These are phyloP conservation scores for Meira nashicola DNA, from an alignment of 1,284 basidiomycete species.

Conservation along the genomic window DNA sequence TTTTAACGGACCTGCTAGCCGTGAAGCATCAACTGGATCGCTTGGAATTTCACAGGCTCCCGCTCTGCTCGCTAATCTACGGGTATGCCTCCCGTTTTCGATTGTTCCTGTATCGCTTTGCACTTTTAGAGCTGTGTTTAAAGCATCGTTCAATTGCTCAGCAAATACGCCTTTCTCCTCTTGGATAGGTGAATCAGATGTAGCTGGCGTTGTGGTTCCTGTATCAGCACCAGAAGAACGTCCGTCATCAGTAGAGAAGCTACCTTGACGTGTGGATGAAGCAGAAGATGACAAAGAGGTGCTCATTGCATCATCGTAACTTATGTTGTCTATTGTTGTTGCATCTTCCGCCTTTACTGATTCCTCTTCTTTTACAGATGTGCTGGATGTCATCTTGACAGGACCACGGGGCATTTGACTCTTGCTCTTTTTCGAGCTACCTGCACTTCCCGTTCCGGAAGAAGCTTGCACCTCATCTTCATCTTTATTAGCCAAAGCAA, in stretches of 20 bases:
- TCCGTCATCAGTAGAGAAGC: slow-evolving; percentile 10
- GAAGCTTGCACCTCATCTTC: background rate
- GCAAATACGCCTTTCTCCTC: background rate
- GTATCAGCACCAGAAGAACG: slow-evolving; percentile 10
- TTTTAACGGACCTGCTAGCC: slow-evolving; percentile 2
- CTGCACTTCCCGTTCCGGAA: background rate
- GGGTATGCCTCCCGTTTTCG: background rate
- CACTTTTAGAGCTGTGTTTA: slow-evolving; percentile 1
- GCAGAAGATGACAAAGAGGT: slow-evolving; percentile 3
- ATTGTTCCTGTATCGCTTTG: background rate
- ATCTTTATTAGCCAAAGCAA: slow-evolving; percentile 1
- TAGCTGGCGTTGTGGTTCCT: slow-evolving; percentile 9
- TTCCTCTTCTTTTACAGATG: background rate
- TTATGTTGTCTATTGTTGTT: background rate
- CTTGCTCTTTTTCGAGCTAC: background rate
- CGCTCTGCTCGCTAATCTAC: background rate
- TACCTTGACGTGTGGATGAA: slow-evolving; percentile 6
- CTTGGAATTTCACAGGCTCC: slow-evolving; percentile 1
- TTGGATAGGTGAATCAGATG: background rate
- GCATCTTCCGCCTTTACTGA: background rate
- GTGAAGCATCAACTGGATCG: slow-evolving; percentile 4
- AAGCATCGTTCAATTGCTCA: background rate
- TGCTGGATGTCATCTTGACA: background rate
- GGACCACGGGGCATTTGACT: slow-evolving; percentile 2
- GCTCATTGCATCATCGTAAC: background rate